These are phyloP conservation scores for Sphaerosporella brunnea DNA, from an alignment of 495 filamentous ascomycete species.

Conservation along the genomic window DNA sequence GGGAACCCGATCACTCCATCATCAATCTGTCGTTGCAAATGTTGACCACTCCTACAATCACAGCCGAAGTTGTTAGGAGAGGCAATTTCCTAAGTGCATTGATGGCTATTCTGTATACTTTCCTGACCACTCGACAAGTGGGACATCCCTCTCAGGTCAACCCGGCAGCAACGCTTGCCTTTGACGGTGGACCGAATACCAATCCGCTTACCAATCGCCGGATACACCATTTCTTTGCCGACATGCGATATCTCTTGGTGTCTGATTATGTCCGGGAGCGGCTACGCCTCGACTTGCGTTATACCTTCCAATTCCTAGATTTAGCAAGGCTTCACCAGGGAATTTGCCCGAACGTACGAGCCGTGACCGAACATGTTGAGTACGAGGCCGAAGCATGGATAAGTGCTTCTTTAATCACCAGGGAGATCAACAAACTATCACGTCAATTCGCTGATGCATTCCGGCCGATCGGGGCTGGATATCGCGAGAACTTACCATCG, in stretches of 20 bases:
- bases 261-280: slow-evolving; percentile 72
- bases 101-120: slow-evolving; percentile 92
- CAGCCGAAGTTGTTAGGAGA: slow-evolving; percentile 75
- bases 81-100: slow-evolving; percentile 95
- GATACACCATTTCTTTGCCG: slow-evolving; percentile 92
- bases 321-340: slow-evolving; percentile 89
- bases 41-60: slow-evolving; percentile 90
- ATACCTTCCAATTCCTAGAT: slow-evolving; percentile 85
- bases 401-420: slow-evolving; percentile 77
- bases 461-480: slow-evolving; percentile 41
- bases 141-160: slow-evolving; percentile 78
- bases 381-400: slow-evolving; percentile 99
- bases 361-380: slow-evolving; percentile 87
- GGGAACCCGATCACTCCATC: slow-evolving; percentile 94
- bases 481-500: slow-evolving; percentile 42
- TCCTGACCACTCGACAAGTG: slow-evolving; percentile 86
- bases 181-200: slow-evolving; percentile 80
- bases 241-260: slow-evolving; percentile 73
- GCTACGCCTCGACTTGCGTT: slow-evolving; percentile 63
- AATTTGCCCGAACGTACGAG: slow-evolving; percentile 83
- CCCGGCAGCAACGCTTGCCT: slow-evolving; percentile 65
- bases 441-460: slow-evolving; percentile 79
- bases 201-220: slow-evolving; percentile 85
- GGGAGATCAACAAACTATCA: slow-evolving; percentile 84
- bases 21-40: slow-evolving; percentile 94